Evolutionary conservation across 495 filamentous ascomycete genomes (phyloP), one percentile per base, ranked within the genome.

Genomic region (Aspergillus bridgeri): DNA sequence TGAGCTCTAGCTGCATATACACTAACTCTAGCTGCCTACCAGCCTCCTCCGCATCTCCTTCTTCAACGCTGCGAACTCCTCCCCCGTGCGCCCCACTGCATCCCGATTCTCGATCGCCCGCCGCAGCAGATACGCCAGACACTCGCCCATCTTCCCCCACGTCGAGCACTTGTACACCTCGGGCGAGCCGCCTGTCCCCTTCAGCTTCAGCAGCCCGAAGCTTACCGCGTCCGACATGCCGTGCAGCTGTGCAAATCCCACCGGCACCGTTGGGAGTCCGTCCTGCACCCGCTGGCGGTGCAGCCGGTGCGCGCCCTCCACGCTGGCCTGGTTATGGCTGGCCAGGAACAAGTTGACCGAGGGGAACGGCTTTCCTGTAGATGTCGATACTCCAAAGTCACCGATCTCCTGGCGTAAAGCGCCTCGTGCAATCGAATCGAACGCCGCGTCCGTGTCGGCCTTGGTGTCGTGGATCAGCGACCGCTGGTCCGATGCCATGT

Each of bases 181-280:
- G 0, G 83, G 81, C 8, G 75, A 67, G 15, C 82, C 76, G 54
- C 68, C 60, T 20, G 38, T 33, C 4, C 61, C 70, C 54, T 75
- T 71, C 53, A 76, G 59, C 45, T 81, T 72, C 23, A 95, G 78
- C 20, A 96, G 72, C 53, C 86, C 84, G 60, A 89, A 90, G 65
- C 85, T 89, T 9, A 96, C 83, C 62, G 95, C 91, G 60, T 97
- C 92, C 6, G 92, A 90, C 92, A 96, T 96, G 11, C 92, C 92
- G 75, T 91, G 86, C 17, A 97, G 76, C 71, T 97, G 92, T 1
- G 60, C 76, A 54, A 75, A 79, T 2, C 69, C 67, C 19, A 75
- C 70, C 25, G 69, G 65, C 22, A 73, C 66, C 7, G 69, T 77
- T 22, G 71, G 74, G 13, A 69, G 50, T 2, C 64, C 62, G 0